phyloP scores from a whole-genome alignment of 495 filamentous ascomycete species.

The Apiosordaria backusii region DNA sequence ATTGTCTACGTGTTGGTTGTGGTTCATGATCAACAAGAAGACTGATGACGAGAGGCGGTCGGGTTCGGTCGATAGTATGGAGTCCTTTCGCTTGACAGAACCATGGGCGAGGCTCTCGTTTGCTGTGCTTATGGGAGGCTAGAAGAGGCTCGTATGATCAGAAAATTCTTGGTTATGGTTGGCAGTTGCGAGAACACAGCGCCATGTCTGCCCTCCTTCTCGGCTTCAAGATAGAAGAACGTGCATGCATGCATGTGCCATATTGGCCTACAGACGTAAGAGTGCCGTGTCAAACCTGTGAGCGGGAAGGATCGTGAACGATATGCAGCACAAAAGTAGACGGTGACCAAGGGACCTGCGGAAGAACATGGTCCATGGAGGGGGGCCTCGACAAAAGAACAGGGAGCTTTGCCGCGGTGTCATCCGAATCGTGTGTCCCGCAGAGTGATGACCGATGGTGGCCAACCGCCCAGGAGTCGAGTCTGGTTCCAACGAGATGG shows the following conservation, averaged over 20 bases:
- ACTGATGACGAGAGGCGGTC: background rate
- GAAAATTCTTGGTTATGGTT: background rate
- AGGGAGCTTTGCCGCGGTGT: constrained; percentile 4
- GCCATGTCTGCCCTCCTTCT: background rate
- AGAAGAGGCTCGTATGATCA: background rate
- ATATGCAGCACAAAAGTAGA: background rate
- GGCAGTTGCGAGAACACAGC: background rate
- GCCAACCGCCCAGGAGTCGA: constrained; percentile 9
- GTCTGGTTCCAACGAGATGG: constrained; percentile 8
- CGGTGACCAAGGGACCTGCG: background rate
- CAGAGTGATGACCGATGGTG: background rate
- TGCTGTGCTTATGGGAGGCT: background rate
- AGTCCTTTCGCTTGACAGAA: background rate
- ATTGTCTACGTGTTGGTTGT: background rate
- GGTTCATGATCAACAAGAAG: background rate
- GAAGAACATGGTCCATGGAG: constrained; percentile 3
- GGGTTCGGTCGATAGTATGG: background rate
- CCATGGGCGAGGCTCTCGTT: background rate
- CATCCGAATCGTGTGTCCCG: background rate
- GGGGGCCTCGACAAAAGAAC: constrained; percentile 3
- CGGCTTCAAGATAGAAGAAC: background rate
- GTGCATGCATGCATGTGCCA: background rate
- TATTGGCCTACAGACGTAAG: background rate
- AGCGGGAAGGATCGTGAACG: constrained; percentile 1
- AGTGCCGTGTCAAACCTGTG: background rate